Base-by-base conservation (phyloP, 441 rosid species). In the Arabidopsis lyrata region DNA sequence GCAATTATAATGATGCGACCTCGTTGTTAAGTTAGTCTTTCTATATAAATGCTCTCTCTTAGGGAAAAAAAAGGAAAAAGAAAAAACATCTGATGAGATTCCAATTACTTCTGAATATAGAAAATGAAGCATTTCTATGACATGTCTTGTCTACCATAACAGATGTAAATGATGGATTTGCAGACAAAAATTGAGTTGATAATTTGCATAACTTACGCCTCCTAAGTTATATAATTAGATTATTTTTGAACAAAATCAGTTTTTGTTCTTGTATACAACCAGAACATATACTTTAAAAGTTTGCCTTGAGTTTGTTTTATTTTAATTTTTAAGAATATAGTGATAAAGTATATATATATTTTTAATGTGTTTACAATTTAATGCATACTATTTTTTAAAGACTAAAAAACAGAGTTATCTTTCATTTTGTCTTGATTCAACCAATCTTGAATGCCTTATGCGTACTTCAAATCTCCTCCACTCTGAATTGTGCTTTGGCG, bases 1-100 rank as follows among this genome's bases (percentile, higher is more conserved):
- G 47, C 68, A 41, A 75, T 60, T 75, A 74, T 74, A 59, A 58
- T 74, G 73, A 74, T 59, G 39, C 36, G 62, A 74, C 63, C 47
- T 50, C 35, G 13, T 66, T 59, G 39, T 60, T 47, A 74, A 54
- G 12, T 29, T 29, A 49, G 29, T 56, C 6, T 73, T 52, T 45
- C 36, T 7, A 27, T 54, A 41, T 44, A 31, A 34, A 27, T 63
- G 38, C 70, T 61, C 16, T 49, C 32, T 48, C n/a, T n/a, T 24
- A 36, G 4, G 66, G 8, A 5, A 0, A 56, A 22, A 22, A 22
- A 22, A 22, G 24, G 0, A 22, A 22, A 22, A 22, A 22, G 24
- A 18, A 32, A 45, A 2, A 32, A 36, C 27, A 10, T 70, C 57
- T 61, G 34, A 60, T n/a, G n/a, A 59, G 5, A 10, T 57, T 55